Evolutionary conservation across 1,284 basidiomycete species (phyloP).

Genomic region (Sporisorium exsertum): DNA sequence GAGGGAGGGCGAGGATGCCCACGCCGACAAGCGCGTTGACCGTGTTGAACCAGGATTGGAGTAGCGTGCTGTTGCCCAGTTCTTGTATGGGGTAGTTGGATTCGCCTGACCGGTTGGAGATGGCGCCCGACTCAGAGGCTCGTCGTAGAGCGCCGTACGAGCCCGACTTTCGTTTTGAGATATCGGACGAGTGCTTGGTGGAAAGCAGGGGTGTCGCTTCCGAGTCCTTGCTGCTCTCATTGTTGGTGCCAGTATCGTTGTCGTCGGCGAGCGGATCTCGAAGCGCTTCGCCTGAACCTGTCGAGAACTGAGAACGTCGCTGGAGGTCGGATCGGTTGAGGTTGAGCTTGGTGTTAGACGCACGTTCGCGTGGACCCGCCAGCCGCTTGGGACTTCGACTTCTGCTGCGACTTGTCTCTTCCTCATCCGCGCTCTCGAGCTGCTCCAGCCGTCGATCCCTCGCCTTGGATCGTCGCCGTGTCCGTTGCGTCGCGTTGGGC

Average conservation of each 20-base stretch:
- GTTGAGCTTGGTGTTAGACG: slow-evolving; percentile 24
- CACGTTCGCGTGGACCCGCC: slow-evolving; percentile 12
- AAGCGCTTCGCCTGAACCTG: slow-evolving; percentile 26
- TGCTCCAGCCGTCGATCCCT: slow-evolving; percentile 36
- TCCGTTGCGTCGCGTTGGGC: slow-evolving; percentile 38
- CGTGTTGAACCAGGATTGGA: slow-evolving; percentile 68
- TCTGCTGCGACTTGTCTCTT: slow-evolving; percentile 45
- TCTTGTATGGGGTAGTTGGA: slow-evolving; percentile 23
- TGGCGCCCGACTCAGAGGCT: slow-evolving; percentile 21
- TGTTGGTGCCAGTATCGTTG: neutral
- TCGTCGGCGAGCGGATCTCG: slow-evolving; percentile 52
- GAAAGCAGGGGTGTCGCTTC: slow-evolving; percentile 16
- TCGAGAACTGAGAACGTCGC: slow-evolving; percentile 5
- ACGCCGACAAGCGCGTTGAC: slow-evolving; percentile 67
- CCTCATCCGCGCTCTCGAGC: slow-evolving; percentile 43
- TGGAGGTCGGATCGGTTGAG: slow-evolving; percentile 1
- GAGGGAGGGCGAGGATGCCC: slow-evolving; percentile 65
- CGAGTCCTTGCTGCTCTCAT: slow-evolving; percentile 12
- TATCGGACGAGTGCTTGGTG: neutral
- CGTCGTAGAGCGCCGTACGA: slow-evolving; percentile 20
- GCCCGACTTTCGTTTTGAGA: slow-evolving; percentile 13
- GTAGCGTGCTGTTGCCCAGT: slow-evolving; percentile 58
- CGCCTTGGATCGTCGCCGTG: slow-evolving; percentile 26
- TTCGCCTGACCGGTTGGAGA: slow-evolving; percentile 15
- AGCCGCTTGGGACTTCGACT: slow-evolving; percentile 58